Evolutionary conservation across 768 basidiomycete genomes (phyloP), one percentile per base, ranked within the genome.

Genomic region (Auriscalpium orientale): DNA sequence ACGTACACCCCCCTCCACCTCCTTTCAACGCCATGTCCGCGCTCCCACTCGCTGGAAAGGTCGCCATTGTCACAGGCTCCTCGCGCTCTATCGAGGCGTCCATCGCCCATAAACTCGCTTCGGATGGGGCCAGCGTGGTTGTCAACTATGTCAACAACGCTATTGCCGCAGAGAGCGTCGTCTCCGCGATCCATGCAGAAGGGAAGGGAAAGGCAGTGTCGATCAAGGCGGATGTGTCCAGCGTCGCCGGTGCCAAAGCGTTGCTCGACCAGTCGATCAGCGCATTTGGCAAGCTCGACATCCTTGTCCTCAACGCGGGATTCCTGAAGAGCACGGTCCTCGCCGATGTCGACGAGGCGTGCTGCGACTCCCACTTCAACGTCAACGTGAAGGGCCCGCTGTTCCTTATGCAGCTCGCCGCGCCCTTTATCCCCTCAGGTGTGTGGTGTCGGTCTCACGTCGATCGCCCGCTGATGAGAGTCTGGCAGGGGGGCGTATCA

Each of bases 351-450:
- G 79, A 80, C 50, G 80, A 83, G 63, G 68, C 66, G n/a, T 74
- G 73, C 58, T 83, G 73, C 61, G 79, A 83, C 53, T 63, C 64
- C 18, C 77, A 80, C 60, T 74, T 82, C 59, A 68, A 78, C 53
- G 74, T 74, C 46, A 84, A 84, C 57, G 80, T 84, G 53, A 82
- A 83, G 62, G 80, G 76, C 1, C 81, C 82, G n/a, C n/a, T n/a
- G n/a, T n/a, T n/a, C n/a, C n/a, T n/a, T n/a, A n/a, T 1, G 84
- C 59, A n/a, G n/a, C 70, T 71, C 7, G 80, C 75, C 2, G 74
- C 73, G 4, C 64, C 72, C 20, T 63, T 74, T 44, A 64, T 83
- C 51, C 71, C 72, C 11, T 54, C 70, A 34, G 77, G 81, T 81
- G 64, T 53, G 76, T n/a, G n/a, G n/a, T n/a, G n/a, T n/a, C n/a